Evolutionary conservation across 805 yeast genomes (phyloP).

Genomic region (Candida coquimbonensis): DNA sequence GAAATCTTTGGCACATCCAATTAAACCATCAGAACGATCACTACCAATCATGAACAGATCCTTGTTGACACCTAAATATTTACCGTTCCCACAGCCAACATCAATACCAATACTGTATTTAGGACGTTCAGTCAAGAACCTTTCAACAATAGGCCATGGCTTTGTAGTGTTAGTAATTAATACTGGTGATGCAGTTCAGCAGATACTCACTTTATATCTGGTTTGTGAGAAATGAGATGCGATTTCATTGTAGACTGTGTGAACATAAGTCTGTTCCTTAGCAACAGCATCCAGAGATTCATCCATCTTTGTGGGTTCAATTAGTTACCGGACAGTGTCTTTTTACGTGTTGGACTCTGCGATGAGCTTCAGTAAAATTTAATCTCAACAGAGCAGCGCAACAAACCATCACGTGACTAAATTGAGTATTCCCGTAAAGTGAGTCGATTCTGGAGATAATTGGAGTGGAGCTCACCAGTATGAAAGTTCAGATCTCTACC

Average conservation of each 20-base stretch:
- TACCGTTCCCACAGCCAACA: conserved; percentile 97
- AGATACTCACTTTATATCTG: conserved; percentile 51
- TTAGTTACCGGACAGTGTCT: background rate
- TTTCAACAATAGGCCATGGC: conserved; percentile 95
- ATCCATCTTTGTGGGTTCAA: conserved; percentile 11
- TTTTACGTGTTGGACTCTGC: background rate
- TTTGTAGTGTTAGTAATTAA: conserved; percentile 9
- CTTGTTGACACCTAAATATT: conserved; percentile 69
- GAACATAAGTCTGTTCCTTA: conserved; percentile 77
- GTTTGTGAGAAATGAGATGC: conserved; percentile 93
- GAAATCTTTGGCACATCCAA: conserved; percentile 50
- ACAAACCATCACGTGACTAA: too few relatives aligned
- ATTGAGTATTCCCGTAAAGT: too few relatives aligned
- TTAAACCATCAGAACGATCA: conserved; percentile 64
- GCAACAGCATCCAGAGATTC: conserved; percentile 35
- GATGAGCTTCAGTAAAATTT: background rate
- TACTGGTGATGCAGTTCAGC: background rate
- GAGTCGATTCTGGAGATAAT: too few relatives aligned
- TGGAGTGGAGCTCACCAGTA: too few relatives aligned
- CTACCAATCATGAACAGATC: conserved; percentile 66
- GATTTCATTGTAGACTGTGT: conserved; percentile 86
- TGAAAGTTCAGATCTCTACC: too few relatives aligned
- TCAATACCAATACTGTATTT: conserved; percentile 74
- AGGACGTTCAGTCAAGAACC: conserved; percentile 44
- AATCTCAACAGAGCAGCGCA: too few relatives aligned